A percentile compares a stretch with the other conserved stretches of the same genome.
Conservation (phyloP, 2,329 filamentous ascomycete species). For the Aspergillus fischeri region DNA sequence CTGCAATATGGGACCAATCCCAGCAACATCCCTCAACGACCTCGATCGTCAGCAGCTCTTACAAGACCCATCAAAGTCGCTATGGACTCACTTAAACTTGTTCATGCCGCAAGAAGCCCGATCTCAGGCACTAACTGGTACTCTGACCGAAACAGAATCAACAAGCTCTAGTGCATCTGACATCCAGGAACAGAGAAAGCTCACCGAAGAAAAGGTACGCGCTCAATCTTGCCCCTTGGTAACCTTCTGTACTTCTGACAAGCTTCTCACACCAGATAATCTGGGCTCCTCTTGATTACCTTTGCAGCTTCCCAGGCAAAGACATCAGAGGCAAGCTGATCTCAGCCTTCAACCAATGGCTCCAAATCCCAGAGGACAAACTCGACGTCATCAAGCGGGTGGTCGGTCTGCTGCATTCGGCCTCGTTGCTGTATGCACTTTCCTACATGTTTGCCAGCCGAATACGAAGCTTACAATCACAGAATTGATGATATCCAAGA, state of each 20-base stretch:
- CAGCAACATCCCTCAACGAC: not conserved
- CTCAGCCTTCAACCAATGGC: conserved; percentile 42
- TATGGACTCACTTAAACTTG: not conserved
- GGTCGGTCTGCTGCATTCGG: conserved; percentile 41
- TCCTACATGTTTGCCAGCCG: no score
- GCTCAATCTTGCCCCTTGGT: not conserved
- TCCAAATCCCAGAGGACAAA: conserved; percentile 38
- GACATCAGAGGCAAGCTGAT: conserved; percentile 41
- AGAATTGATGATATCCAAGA: conserved; percentile 50
- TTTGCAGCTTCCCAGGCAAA: conserved; percentile 32
- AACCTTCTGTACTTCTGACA: not conserved
- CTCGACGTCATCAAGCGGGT: conserved; percentile 39
- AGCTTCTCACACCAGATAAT: not conserved
- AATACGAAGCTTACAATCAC: not conserved
- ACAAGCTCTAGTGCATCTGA: not conserved
- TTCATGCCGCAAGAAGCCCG: not conserved
- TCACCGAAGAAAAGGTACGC: not conserved
- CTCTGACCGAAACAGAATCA: not conserved
- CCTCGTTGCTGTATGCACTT: conserved; percentile 36
- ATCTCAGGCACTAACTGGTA: not conserved
- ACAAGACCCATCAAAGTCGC: not conserved
- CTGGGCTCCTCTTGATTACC: not conserved
- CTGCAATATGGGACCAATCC: not conserved
- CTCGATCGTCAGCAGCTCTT: not conserved
- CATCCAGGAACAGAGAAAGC: not conserved